Base-by-base conservation (phyloP, 176 grass and related monocot genomes). In the Triticum dicoccoides region DNA sequence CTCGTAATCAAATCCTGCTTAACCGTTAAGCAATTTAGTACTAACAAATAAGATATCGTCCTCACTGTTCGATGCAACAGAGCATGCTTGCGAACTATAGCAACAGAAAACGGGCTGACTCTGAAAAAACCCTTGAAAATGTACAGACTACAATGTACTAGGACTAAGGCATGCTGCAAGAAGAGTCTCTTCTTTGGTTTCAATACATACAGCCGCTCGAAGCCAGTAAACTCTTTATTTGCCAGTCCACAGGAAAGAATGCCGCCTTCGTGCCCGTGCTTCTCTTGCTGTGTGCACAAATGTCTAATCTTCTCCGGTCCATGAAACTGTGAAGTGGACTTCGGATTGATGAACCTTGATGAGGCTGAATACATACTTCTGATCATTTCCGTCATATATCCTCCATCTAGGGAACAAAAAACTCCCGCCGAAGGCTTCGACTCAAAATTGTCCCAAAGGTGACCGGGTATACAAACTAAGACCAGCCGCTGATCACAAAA, bases 121-220 rank as follows among this genome's bases (percentile, higher is more conserved):
- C 33, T 29, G 62, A 74, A 61, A 10, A 10, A 13, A 27, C 17
- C 73, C n/a, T 65, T 38, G 25, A 37, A 52, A 51, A 52, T 66
- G 73, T 68, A 78, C 47, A 66, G 65, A 21, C 59, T 83, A 84
- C 49, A 87, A 33, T 34, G 65, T 27, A 69, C 25, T 11, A 9
- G 32, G 52, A 74, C 39, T 17, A 12, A 72, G 21, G 6, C 38
- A 51, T 41, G 33, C 58, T 29, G 39, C 25, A n/a, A 27, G 20
- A 71, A 29, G 38, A 81, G 10, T 14, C 35, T 20, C 21, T 78
- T 77, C 42, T 83, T 73, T 83, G 24, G 15, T 69, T 87, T 61
- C 38, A 62, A 62, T 51, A 39, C 37, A 76, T 70, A 54, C 51
- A 64, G 6, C 61, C 62, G 21, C 21, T 13, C 71, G 12, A 77